Evolutionary conservation across 2,329 filamentous ascomycete genomes (phyloP).

Genomic region (Calycina marina): DNA sequence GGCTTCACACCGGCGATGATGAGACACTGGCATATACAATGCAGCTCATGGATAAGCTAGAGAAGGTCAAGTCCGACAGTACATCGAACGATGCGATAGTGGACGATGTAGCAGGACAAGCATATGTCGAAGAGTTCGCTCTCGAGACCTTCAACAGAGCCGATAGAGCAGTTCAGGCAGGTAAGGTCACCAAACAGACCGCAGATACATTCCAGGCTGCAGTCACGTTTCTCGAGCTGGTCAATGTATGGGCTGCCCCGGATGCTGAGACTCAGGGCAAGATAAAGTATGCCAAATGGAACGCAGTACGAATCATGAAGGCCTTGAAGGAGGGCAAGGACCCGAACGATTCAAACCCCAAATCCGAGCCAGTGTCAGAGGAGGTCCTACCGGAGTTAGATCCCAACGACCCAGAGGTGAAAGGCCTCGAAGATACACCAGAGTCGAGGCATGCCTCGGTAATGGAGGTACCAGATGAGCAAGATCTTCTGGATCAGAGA

Average conservation of each 20-base stretch:
- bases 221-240: constrained; percentile 78
- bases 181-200: constrained; percentile 82
- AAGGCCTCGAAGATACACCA: constrained; percentile 35
- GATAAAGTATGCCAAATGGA: constrained; percentile 94
- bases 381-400: constrained; percentile 36
- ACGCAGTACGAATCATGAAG: constrained; percentile 78
- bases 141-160: constrained; percentile 76
- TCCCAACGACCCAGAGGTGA: constrained; percentile 50
- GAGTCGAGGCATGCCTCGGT: constrained; percentile 24
- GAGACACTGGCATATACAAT: constrained; percentile 73
- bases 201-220: constrained; percentile 89
- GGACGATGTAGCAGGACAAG: constrained; percentile 76
- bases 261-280: constrained; percentile 69
- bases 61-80: constrained; percentile 63
- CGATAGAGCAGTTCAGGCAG: constrained; percentile 65
- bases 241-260: constrained; percentile 66
- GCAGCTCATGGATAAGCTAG: constrained; percentile 78
- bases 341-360: constrained; percentile 82
- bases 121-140: constrained; percentile 89
- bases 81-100: constrained; percentile 67
- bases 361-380: constrained; percentile 34
- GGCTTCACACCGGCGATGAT: constrained; percentile 63
- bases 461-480: constrained; percentile 44
- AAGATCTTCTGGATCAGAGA: constrained; percentile 29
- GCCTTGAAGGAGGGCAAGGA: constrained; percentile 84